Base-by-base conservation (phyloP, 148 eudicot species). In the Bassia scoparia region DNA sequence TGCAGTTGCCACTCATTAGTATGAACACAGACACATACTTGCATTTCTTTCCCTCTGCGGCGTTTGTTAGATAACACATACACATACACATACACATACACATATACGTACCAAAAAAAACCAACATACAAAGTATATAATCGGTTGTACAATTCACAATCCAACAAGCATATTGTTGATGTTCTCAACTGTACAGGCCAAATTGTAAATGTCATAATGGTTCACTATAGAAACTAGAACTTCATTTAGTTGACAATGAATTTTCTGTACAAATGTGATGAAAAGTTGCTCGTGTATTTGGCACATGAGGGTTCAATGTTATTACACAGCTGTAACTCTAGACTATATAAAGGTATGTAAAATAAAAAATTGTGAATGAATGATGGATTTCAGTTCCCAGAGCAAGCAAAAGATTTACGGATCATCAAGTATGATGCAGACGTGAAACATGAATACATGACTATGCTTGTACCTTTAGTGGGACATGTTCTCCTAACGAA, bases 401-500 rank as follows among this genome's bases (percentile, higher is more conserved):
- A 61, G 23, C 21, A 35, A 30, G n/a, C 37, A 3, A 37, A 37
- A 3, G 48, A 9, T 20, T 21, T 20, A 34, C 46, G 12, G 12
- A 14, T 41, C 8, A 14, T 7, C 5, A 1, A 37, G 67, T n/a
- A 30, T 21, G 67, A 34, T 18, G 64, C 67, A 20, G 38, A 23
- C 16, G 5, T 9, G 48, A 23, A 34, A n/a, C 35, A 34, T 11
- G 67, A 23, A 63, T 6, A 29, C 0, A 33, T 29, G 37, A 16
- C 21, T 1, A 13, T 0, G n/a, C 20, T 10, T 21, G 43, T 50
- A 76, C 50, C 56, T 35, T 12, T 27, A 44, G 55, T 65, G 65
- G 55, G 43, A 52, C 62, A 52, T 27, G 23, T 62, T 61, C 75
- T 79, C 34, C 33, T 46, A 33, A 72, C 66, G 35, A 79, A 74